Conservation (phyloP, 1,284 basidiomycete species). For the Neolentinus lepideus region DNA sequence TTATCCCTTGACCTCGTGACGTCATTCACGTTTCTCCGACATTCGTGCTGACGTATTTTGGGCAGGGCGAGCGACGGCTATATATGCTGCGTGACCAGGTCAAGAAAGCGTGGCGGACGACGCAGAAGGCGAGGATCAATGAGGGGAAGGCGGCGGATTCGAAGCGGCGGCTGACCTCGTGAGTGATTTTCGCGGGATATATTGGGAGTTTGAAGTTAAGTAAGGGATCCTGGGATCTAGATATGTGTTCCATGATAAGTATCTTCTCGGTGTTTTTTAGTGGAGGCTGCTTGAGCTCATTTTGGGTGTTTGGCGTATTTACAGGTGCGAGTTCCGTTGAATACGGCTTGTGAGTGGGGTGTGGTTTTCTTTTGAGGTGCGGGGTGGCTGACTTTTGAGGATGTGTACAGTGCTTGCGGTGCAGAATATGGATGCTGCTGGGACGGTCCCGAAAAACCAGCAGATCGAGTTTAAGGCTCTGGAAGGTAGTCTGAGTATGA, state of each 20-base stretch:
- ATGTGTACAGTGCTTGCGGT: constrained; percentile 62
- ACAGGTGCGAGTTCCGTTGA: constrained; percentile 87
- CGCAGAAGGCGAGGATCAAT: constrained; percentile 80
- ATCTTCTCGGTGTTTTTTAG: constrained; percentile 9
- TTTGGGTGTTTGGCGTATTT: constrained; percentile 15
- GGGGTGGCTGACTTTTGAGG: not conserved
- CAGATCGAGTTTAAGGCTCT: constrained; percentile 79
- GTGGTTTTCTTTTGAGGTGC: not conserved
- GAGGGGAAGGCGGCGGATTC: constrained; percentile 76
- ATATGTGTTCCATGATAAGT: constrained; percentile 73
- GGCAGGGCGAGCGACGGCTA: constrained; percentile 48
- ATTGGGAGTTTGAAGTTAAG: too few species aligned
- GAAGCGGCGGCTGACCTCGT: constrained; percentile 77
- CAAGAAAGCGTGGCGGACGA: constrained; percentile 71
- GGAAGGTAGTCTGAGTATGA: constrained; percentile 81
- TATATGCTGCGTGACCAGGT: constrained; percentile 64
- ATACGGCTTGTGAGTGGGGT: constrained; percentile 69
- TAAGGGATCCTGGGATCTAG: constrained; percentile 29
- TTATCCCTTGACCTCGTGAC: not conserved
- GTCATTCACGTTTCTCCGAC: not conserved
- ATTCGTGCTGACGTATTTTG: too few species aligned
- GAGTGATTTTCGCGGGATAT: constrained; percentile 16
- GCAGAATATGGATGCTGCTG: constrained; percentile 81
- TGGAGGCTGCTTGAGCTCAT: constrained; percentile 8
- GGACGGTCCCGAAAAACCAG: constrained; percentile 54